Conservation (phyloP, 345 rosid species). For the Luvunga scandens region DNA sequence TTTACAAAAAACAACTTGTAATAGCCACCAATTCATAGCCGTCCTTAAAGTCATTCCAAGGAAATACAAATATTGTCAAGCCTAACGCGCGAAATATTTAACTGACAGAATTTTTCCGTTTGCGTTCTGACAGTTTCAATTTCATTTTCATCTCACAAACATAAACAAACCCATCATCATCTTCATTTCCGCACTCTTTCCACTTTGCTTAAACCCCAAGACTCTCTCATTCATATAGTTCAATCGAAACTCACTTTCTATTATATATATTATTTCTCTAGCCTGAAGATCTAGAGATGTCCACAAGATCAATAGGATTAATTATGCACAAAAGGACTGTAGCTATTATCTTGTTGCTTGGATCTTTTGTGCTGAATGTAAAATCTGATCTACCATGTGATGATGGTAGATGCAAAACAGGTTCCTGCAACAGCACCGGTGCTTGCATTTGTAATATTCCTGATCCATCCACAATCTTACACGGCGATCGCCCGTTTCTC, state of each 20-base stretch:
- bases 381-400: slow-evolving; percentile 14
- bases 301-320: background rate
- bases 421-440: slow-evolving; percentile 20
- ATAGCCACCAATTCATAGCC: background rate
- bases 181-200: background rate
- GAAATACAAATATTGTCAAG: background rate
- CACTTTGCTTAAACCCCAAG: slow-evolving; percentile 23
- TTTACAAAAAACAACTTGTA: background rate
- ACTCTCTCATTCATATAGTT: background rate
- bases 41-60: background rate
- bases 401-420: slow-evolving; percentile 21
- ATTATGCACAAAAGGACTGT: background rate
- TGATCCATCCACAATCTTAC: slow-evolving; percentile 36
- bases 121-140: background rate
- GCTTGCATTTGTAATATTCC: slow-evolving; percentile 33
- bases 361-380: slow-evolving; percentile 3
- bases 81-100: background rate
- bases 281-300: background rate
- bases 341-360: slow-evolving; percentile 10
- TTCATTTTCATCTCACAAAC: slow-evolving; percentile 18
- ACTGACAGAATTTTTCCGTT: background rate
- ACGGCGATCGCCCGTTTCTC: slow-evolving; percentile 35
- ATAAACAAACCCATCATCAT: background rate
- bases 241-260: background rate
- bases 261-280: background rate